Evolutionary conservation across 2,329 filamentous ascomycete genomes (phyloP).

Genomic region (Arthrobotrys megalospora): DNA sequence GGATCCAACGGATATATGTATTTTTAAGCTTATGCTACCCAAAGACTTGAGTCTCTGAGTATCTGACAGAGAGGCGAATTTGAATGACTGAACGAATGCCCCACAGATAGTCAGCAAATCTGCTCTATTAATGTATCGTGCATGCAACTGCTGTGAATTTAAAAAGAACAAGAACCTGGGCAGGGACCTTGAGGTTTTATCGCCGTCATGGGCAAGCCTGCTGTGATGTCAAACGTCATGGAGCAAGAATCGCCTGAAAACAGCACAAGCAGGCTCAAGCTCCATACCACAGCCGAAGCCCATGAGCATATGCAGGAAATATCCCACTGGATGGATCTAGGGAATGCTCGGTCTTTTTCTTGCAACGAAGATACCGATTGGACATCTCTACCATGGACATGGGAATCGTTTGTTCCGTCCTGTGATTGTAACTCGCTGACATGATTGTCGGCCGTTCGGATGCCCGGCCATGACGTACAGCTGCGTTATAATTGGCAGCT

Average conservation of each 20-base stretch:
- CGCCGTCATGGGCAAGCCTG: constrained; percentile 46
- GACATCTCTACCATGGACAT: constrained; percentile 14
- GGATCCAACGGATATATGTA: constrained; percentile 60
- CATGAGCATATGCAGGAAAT: neutral
- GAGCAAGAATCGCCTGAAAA: constrained; percentile 55
- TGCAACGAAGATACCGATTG: constrained; percentile 27
- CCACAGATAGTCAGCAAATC: constrained; percentile 54
- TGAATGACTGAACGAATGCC: constrained; percentile 22
- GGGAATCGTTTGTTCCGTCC: constrained; percentile 2
- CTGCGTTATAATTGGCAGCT: constrained; percentile 50
- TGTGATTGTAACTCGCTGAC: constrained; percentile 33
- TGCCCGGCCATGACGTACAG: constrained; percentile 46
- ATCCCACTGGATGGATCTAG: constrained; percentile 21
- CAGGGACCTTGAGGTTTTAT: constrained; percentile 37
- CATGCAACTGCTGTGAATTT: constrained; percentile 22
- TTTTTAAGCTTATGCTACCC: constrained; percentile 34
- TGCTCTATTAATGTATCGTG: constrained; percentile 30
- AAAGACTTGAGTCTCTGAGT: neutral
- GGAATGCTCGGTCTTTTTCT: constrained; percentile 42
- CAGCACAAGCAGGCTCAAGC: constrained; percentile 41
- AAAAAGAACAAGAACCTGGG: constrained; percentile 5
- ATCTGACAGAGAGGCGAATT: neutral
- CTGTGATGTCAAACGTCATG: constrained; percentile 60
- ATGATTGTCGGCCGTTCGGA: constrained; percentile 35
- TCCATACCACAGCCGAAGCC: constrained; percentile 42